Evolutionary conservation across 129 eudicot species (phyloP).

Genomic region (Flaveria bidentis): DNA sequence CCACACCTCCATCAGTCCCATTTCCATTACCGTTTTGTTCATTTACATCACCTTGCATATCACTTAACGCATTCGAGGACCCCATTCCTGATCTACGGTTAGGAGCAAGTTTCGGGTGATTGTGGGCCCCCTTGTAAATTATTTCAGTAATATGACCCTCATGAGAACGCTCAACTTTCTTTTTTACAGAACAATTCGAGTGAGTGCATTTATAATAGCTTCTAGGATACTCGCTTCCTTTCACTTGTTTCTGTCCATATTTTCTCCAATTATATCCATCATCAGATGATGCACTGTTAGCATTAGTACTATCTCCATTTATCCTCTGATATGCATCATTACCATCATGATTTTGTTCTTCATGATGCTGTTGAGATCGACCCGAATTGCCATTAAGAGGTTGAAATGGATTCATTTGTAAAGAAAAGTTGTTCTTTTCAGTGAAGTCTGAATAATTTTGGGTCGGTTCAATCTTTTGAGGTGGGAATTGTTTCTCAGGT

Average conservation of each 20-base stretch:
- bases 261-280: slow-evolving; percentile 93
- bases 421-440: slow-evolving; percentile 34
- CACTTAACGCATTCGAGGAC: slow-evolving; percentile 42
- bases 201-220: slow-evolving; percentile 93
- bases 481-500: slow-evolving; percentile 45
- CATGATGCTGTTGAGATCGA: slow-evolving; percentile 49
- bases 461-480: slow-evolving; percentile 38
- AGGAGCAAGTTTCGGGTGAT: slow-evolving; percentile 71
- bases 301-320: slow-evolving; percentile 41
- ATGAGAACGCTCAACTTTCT: slow-evolving; percentile 77
- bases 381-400: slow-evolving; percentile 38
- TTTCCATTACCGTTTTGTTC: slow-evolving; percentile 56
- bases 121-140: slow-evolving; percentile 81
- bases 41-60: slow-evolving; percentile 45
- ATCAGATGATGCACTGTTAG: slow-evolving; percentile 53
- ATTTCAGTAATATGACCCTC: slow-evolving; percentile 89
- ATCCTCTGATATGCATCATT: slow-evolving; percentile 52
- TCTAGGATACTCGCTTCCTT: slow-evolving; percentile 88
- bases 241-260: slow-evolving; percentile 93
- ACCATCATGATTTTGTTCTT: slow-evolving; percentile 45
- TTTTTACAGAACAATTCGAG: slow-evolving; percentile 76
- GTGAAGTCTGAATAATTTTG: slow-evolving; percentile 40
- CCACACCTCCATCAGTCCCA: slow-evolving; percentile 46
- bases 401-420: slow-evolving; percentile 28
- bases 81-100: slow-evolving; percentile 57